Conservation (phyloP, 176 grass and related monocot genomes). For the Dendrocalamus sinicus region DNA sequence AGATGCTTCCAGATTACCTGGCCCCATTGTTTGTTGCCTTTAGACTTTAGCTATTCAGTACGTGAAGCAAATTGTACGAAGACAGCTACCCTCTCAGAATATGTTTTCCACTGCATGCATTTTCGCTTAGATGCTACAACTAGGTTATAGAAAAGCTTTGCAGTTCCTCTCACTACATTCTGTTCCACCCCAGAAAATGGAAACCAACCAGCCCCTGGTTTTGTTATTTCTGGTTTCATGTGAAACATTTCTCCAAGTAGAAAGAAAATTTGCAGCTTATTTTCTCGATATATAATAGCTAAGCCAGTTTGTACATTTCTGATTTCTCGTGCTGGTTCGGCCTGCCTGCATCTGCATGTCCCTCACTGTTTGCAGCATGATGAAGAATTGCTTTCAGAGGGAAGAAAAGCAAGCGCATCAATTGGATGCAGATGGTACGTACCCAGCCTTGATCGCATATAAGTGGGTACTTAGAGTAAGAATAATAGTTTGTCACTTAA, state of each 20-base stretch:
- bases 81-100: neutral
- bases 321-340: slow-evolving; percentile 3
- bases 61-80: neutral
- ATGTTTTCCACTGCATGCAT: neutral
- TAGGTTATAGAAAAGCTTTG: neutral
- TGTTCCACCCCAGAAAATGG: neutral
- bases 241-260: neutral
- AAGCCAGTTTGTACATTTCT: neutral
- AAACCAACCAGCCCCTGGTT: slow-evolving; percentile 21
- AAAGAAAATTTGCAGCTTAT: neutral
- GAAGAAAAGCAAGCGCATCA: neutral
- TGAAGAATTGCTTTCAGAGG: neutral
- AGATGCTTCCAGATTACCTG: neutral
- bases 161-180: neutral
- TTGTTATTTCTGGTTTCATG: neutral
- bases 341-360: neutral
- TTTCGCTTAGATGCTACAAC: neutral
- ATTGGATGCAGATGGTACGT: neutral
- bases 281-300: neutral
- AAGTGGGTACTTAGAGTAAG: neutral
- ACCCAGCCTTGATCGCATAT: slow-evolving; percentile 5
- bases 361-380: neutral
- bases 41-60: neutral
- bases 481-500: no score
- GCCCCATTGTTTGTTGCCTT: neutral